Conservation (phyloP, 2,329 filamentous ascomycete species). For the Aureobasidium lini region DNA sequence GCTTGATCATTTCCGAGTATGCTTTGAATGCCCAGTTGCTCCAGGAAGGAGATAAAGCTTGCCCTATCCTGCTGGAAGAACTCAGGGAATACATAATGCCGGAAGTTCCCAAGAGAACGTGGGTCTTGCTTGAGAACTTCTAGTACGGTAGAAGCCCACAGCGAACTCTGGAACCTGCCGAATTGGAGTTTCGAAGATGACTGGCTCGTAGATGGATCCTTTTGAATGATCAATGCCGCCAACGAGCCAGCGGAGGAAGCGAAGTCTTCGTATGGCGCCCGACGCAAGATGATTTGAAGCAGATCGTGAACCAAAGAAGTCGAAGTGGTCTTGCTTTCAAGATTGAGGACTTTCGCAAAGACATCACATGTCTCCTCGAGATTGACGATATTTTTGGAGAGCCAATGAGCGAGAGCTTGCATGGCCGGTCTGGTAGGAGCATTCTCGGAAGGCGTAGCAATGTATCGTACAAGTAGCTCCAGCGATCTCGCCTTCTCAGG, state of each 20-base stretch:
- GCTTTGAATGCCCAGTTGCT: constrained; percentile 31
- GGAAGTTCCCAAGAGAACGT: constrained; percentile 33
- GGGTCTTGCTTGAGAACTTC: constrained; percentile 27
- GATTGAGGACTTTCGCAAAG: background rate
- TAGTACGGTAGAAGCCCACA: constrained; percentile 34
- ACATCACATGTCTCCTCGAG: background rate
- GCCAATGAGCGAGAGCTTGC: constrained; percentile 57
- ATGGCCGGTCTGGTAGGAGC: constrained; percentile 58
- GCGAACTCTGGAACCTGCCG: constrained; percentile 11
- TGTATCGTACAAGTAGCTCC: constrained; percentile 17
- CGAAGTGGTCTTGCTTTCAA: background rate
- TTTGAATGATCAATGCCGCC: constrained; percentile 19
- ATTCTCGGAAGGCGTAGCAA: constrained; percentile 20
- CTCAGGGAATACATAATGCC: constrained; percentile 40
- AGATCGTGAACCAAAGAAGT: background rate
- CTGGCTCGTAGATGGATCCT: constrained; percentile 15
- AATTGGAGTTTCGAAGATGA: constrained; percentile 1
- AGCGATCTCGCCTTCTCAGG: constrained; percentile 1
- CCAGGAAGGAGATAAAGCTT: constrained; percentile 35
- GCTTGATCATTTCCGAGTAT: constrained; percentile 14
- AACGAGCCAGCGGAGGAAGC: constrained; percentile 19
- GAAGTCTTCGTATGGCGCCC: constrained; percentile 23
- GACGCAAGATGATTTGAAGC: background rate
- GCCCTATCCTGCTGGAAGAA: constrained; percentile 35
- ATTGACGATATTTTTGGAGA: constrained; percentile 52